Evolutionary conservation across 2,329 filamentous ascomycete species (phyloP).

Genomic region (Pseudogymnoascus pannorum): DNA sequence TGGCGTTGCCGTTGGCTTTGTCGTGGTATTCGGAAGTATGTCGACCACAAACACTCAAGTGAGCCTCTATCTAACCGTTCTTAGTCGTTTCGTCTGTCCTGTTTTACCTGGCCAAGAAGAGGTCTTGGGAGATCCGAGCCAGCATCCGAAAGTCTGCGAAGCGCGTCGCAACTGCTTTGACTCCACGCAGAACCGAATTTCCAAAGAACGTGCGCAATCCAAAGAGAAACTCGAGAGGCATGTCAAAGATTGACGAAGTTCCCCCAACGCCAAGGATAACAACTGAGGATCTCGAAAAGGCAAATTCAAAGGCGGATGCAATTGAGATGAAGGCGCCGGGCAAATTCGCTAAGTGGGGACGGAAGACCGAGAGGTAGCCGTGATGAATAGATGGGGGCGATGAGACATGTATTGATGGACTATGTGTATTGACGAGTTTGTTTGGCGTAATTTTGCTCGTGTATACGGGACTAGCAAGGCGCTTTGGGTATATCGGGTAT

Average conservation of each 20-base stretch:
- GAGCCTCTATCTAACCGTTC: not conserved
- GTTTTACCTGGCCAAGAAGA: constrained; percentile 76
- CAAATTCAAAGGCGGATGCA: constrained; percentile 26
- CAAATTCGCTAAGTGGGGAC: constrained; percentile 26
- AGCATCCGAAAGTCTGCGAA: constrained; percentile 61
- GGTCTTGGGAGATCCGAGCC: constrained; percentile 72
- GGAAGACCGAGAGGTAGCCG: constrained; percentile 21
- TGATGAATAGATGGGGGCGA: not conserved
- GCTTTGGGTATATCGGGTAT: constrained; percentile 17
- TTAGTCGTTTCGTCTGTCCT: constrained; percentile 45
- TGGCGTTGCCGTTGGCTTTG: constrained; percentile 60
- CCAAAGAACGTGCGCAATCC: constrained; percentile 46
- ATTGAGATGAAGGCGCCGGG: constrained; percentile 28
- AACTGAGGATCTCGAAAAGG: constrained; percentile 54
- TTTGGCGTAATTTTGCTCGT: not conserved
- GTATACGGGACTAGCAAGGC: constrained; percentile 4
- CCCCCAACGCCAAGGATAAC: constrained; percentile 50
- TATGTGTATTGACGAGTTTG: not conserved
- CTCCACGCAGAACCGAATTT: constrained; percentile 55
- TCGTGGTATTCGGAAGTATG: constrained; percentile 64
- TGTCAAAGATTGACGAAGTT: constrained; percentile 45
- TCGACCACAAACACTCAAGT: constrained; percentile 10
- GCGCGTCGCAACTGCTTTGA: constrained; percentile 53
- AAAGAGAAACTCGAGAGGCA: constrained; percentile 33
- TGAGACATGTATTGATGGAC: constrained; percentile 5